Base-by-base conservation (phyloP, 345 rosid genomes). In the Turritis glabra region DNA sequence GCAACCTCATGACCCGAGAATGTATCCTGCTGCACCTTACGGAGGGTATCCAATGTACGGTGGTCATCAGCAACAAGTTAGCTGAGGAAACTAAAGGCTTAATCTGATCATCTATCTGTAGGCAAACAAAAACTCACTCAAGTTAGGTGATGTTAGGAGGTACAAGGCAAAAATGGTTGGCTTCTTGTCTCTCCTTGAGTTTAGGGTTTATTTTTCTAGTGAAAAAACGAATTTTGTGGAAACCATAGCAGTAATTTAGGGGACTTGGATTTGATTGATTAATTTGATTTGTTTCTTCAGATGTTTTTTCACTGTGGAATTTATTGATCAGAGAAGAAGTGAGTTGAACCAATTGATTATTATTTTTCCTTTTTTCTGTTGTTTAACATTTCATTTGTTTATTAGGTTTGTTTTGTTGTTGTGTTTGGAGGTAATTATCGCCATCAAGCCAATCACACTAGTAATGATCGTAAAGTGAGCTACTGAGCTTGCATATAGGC, bases 1-100 rank as follows among this genome's bases (percentile, higher is more conserved):
- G 12, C 87, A 87, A 40, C 86, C 93, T 61, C 92, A 86, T 40
- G 93, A 92, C 72, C 92, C 96, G 15, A 80, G 83, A 76, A 86
- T 88, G 89, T 95, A 95, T 35, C 84, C 86, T 0, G 86, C 80
- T 33, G 80, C 87, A 5, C 81, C 89, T 66, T 92, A 94, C 64
- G 93, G 91, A 12, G 86, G 88, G 3, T 95, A 90, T 72, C 96
- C 93, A 1, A 62, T 90, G 65, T 95, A 89, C 21, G 93, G 93
- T 30, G 87, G 84, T 73, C 89, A 86, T 77, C 97, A 95, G 73
- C 92, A 92, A 66, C 97, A 95, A 84, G 99, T 95, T 80, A 95
- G 89, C 93, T 92, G 85, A 92, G 30, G 64, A 67, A 75, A 63
- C 64, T 10, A 59, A 54, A 57, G 47, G 58, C 27, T 23, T 54